These are phyloP conservation scores for Capronia americana DNA, from an alignment of 2,329 filamentous ascomycete species.

Conservation along the genomic window DNA sequence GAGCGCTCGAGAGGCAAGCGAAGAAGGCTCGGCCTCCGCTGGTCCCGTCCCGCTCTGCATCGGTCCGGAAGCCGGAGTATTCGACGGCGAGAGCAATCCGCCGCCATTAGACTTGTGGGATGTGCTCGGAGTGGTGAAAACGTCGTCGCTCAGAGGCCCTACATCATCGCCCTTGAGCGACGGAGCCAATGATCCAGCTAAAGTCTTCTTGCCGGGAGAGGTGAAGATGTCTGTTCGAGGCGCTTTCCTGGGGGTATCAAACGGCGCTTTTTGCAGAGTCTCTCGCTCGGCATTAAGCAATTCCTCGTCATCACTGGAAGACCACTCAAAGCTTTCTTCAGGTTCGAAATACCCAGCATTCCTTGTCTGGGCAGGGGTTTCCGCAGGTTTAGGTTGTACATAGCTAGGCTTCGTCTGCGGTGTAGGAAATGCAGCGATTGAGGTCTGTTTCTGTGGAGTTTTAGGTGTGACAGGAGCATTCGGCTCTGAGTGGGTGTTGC, in stretches of 20 bases:
- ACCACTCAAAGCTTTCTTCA: slow-evolving; percentile 49
- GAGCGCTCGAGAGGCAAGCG: slow-evolving; percentile 42
- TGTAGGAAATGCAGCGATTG: slow-evolving; percentile 27
- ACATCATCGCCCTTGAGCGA: slow-evolving; percentile 14
- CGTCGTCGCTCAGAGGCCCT: slow-evolving; percentile 36
- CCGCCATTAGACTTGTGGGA: slow-evolving; percentile 23
- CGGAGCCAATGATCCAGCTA: slow-evolving; percentile 40
- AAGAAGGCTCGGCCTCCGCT: slow-evolving; percentile 43
- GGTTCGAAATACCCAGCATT: slow-evolving; percentile 42
- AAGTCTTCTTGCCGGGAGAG: slow-evolving; percentile 49
- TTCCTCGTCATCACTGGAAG: slow-evolving; percentile 46
- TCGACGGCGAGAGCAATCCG: slow-evolving; percentile 35
- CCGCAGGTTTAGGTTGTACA: background rate
- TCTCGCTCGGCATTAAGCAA: slow-evolving; percentile 43
- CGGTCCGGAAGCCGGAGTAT: slow-evolving; percentile 24
- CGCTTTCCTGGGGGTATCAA: slow-evolving; percentile 48
- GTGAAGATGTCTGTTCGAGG: slow-evolving; percentile 43
- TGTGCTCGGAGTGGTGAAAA: slow-evolving; percentile 37
- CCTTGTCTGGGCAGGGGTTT: background rate
- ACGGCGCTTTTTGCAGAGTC: slow-evolving; percentile 25
- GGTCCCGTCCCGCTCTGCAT: slow-evolving; percentile 2
- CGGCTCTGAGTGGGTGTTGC: slow-evolving; percentile 57
- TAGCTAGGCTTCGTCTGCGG: slow-evolving; percentile 24
- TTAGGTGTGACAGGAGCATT: slow-evolving; percentile 30
- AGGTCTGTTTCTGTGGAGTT: slow-evolving; percentile 39